Base-by-base conservation (phyloP, 2,329 filamentous ascomycete genomes). In the Paraphoma sp. region DNA sequence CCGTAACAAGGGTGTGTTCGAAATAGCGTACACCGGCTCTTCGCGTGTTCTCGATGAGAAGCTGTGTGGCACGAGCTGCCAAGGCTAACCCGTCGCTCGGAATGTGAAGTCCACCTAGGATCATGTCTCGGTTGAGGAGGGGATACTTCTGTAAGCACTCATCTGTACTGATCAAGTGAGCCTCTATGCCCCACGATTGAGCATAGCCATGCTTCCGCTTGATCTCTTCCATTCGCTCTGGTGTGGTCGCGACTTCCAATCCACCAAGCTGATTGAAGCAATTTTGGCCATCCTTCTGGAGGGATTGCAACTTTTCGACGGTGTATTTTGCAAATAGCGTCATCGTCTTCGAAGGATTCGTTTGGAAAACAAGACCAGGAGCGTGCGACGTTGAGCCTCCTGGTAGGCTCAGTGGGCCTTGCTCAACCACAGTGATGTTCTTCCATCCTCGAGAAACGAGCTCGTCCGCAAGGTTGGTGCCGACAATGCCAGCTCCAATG, bases 321-420 rank as follows among this genome's bases (percentile, higher is more conserved):
- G 86, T 89, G 68, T 89, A 89, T 45, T 80, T 80, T 2, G 86
- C 87, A 50, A 89, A 81, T 3, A 79, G 70, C 5, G 82, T 86
- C 84, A 89, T 79, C 0, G 83, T 83, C 69, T 83, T 86, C 46
- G 82, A 85, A 1, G 78, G 71, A 48, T 84, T 88, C 7, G 84
- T 88, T 67, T 89, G 86, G 64, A 87, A 89, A 0, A 89, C 86
- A 3, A 89, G 79, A 0, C 86, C 86, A 0, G 86, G 86, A 4
- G 86, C 86, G 60, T 89, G 86, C 6, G 86, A 88, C 6, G 87
- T 88, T 29, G 87, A 89, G 44, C 86, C 86, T 28, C 87, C 86
- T 0, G 86, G 86, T 81, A 88, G 83, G 55, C 79, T 76, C 60
- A 89, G 70, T 2, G 86, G 86, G 0, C 86, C 86, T 71, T 89